Conservation (phyloP, 2,329 filamentous ascomycete genomes). For the Talaromyces rugulosus region DNA sequence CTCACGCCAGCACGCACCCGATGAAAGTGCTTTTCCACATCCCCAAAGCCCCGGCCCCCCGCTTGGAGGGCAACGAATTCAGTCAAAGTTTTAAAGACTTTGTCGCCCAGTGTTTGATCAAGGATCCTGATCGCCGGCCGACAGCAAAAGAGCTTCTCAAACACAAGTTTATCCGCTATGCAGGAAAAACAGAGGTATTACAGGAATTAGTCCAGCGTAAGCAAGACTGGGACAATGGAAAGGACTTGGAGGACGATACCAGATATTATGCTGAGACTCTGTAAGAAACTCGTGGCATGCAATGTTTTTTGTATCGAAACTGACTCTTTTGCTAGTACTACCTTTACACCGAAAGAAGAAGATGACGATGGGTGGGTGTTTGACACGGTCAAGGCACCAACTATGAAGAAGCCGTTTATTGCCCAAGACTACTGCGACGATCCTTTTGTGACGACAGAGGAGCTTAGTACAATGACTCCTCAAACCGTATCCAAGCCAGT, state of each 20-base stretch:
- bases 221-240: constrained; percentile 74
- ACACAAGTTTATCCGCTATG: constrained; percentile 81
- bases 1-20: constrained; percentile 76
- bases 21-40: constrained; percentile 94
- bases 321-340: constrained; percentile 46
- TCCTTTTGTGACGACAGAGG: constrained; percentile 36
- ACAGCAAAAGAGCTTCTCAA: constrained; percentile 81
- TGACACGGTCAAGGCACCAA: constrained; percentile 73
- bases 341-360: constrained; percentile 60
- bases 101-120: constrained; percentile 81
- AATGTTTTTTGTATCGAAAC: background rate
- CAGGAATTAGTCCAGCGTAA: constrained; percentile 80
- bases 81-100: constrained; percentile 94
- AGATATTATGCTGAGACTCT: constrained; percentile 94
- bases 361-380: constrained; percentile 94
- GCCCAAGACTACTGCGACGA: constrained; percentile 31
- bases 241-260: constrained; percentile 63
- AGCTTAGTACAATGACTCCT: constrained; percentile 38
- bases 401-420: constrained; percentile 42
- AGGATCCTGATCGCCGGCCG: constrained; percentile 80
- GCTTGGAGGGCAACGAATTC: constrained; percentile 74
- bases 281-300: constrained; percentile 33
- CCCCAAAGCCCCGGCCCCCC: constrained; percentile 79
- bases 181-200: constrained; percentile 81
- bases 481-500: constrained; percentile 49